Conservation (phyloP, 2,329 filamentous ascomycete genomes). For the Sordariomycetes sp. region DNA sequence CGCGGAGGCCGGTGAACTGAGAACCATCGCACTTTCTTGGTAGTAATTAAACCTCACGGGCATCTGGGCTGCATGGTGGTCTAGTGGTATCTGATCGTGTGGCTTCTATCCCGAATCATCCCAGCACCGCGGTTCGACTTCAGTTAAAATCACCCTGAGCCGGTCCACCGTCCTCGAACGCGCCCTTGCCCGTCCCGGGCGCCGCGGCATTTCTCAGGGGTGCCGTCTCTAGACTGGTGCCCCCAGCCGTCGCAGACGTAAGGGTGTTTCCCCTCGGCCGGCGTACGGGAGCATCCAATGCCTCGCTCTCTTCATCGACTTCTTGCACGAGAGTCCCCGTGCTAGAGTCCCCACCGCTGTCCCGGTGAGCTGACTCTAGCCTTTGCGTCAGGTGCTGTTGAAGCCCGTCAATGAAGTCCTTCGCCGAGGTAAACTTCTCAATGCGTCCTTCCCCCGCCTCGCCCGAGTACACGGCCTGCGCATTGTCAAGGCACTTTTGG, state of each 20-base stretch:
- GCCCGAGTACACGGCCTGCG: constrained; percentile 38
- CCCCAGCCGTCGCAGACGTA: constrained; percentile 1
- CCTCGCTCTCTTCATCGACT: constrained; percentile 39
- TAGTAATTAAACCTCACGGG: neutral
- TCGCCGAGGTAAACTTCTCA: constrained; percentile 34
- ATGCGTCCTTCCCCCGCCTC: constrained; percentile 37
- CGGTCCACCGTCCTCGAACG: constrained; percentile 2
- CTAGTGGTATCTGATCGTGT: neutral
- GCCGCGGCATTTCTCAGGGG: neutral
- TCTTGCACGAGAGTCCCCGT: constrained; percentile 23
- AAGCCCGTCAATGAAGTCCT: constrained; percentile 36
- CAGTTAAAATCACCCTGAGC: constrained; percentile 10
- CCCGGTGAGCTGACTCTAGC: constrained; percentile 19
- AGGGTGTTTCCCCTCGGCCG: constrained; percentile 32
- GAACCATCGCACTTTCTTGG: neutral
- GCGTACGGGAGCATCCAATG: constrained; percentile 37
- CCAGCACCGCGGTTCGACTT: constrained; percentile 5
- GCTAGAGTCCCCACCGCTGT: constrained; percentile 12
- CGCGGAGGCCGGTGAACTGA: neutral
- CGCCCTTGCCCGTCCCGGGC: neutral
- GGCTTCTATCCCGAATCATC: neutral
- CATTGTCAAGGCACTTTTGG: constrained; percentile 62
- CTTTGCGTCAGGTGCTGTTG: constrained; percentile 34
- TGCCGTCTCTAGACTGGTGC: constrained; percentile 5
- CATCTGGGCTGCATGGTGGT: neutral